Evolutionary conservation across 805 yeast genomes (phyloP).

Genomic region (Lachancea thermotolerans): DNA sequence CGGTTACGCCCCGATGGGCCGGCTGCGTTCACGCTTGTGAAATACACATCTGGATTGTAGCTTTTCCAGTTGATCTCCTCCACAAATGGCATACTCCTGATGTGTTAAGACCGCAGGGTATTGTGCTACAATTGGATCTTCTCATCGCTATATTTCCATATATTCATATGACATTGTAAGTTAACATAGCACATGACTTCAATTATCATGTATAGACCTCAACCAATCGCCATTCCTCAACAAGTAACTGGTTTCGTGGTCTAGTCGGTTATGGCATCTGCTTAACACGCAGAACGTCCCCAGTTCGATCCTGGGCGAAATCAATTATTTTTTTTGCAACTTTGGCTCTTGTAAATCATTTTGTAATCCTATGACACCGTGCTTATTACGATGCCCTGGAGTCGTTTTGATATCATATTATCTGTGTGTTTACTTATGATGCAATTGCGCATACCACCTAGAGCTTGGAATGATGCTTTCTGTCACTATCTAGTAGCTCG

Average conservation of each 20-base stretch:
- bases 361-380: too few species aligned
- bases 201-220: too few species aligned
- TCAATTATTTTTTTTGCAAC: conserved; percentile 44
- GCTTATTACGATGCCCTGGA: too few species aligned
- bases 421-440: too few species aligned
- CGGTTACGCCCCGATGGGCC: conserved; percentile 16
- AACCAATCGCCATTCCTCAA: too few species aligned
- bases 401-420: too few species aligned
- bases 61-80: conserved; percentile 31
- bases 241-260: conserved; percentile 78
- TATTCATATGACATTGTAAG: too few species aligned
- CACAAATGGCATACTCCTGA: conserved; percentile 11
- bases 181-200: too few species aligned
- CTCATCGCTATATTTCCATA: neutral
- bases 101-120: neutral
- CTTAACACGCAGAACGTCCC: conserved; percentile 99
- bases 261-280: conserved; percentile 99
- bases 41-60: conserved; percentile 30
- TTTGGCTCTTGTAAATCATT: neutral
- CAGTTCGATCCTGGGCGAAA: conserved; percentile 99
- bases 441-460: neutral
- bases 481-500: conserved; percentile 26
- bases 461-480: conserved; percentile 3
- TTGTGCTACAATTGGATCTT: neutral
- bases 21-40: conserved; percentile 18